Percentiles rank a stretch among this genome's conserved stretches.
Evolutionary conservation across 352 stramenopile genomes (phyloP).

Genomic region (Pythium pectinolyticum): DNA sequence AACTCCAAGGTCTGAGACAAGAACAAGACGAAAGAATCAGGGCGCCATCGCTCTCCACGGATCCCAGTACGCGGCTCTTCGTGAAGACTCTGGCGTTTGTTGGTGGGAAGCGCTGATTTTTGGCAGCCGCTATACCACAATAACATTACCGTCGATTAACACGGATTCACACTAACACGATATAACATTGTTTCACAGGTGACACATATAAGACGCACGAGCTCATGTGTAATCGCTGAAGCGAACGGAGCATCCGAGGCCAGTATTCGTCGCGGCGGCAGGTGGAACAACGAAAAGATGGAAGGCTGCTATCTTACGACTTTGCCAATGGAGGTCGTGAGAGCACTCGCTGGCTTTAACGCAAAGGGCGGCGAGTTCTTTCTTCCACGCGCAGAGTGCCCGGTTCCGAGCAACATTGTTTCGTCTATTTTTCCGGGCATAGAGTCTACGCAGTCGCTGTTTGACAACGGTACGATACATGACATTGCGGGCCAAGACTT

Average conservation of each 20-base stretch:
- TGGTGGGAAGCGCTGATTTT: too few relatives aligned
- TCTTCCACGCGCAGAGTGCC: background rate
- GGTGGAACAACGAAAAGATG: slow-evolving; percentile 16
- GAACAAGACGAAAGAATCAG: too few relatives aligned
- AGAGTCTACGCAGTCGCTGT: background rate
- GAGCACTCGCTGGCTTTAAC: slow-evolving; percentile 3
- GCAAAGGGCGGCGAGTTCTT: background rate
- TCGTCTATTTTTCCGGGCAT: background rate
- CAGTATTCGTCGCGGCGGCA: slow-evolving; percentile 3
- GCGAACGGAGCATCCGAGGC: background rate
- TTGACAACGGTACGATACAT: background rate
- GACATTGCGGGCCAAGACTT: background rate
- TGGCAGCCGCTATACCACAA: too few relatives aligned
- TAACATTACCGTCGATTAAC: too few relatives aligned
- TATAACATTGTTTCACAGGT: slow-evolving; percentile 9
- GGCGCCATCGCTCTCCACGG: too few relatives aligned
- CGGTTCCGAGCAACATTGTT: background rate
- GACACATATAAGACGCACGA: slow-evolving; percentile 5
- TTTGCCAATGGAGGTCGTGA: background rate
- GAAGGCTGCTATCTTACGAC: slow-evolving; percentile 13
- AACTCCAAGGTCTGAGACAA: too few relatives aligned
- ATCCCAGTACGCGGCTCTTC: too few relatives aligned
- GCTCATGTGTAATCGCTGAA: slow-evolving; percentile 16
- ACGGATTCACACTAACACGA: too few relatives aligned
- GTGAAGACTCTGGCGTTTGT: too few relatives aligned